Base-by-base conservation (phyloP, 352 stramenopile genomes). In the Phytophthora foliorum region DNA sequence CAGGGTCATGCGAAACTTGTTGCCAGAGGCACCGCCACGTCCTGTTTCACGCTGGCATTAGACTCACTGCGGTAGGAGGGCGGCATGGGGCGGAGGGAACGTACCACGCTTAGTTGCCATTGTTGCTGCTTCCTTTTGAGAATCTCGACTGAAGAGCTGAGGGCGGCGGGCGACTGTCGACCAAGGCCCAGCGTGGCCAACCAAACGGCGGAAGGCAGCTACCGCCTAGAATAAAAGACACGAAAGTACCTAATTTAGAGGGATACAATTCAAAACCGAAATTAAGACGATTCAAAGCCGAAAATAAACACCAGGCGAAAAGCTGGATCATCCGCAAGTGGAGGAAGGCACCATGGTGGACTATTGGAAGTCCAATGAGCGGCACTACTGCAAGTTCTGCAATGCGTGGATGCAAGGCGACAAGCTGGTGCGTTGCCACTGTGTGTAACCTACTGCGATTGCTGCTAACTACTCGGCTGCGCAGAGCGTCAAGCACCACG, bases 1-100 rank as follows among this genome's bases (percentile, higher is more conserved):
- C 57, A 99, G 93, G 61, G 97, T 99, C 84, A 99, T 99, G 66
- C 93, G 95, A 90, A 99, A 98, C 88, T 99, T 99, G 89, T 98
- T 98, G 86, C 97, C 98, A 74, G 97, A 97, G 84, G 97, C 96
- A 89, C 93, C 87, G 74, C 95, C 94, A 87, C 97, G 94, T 98
- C 97, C 97, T 96, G 69, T 17, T 41, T n/a, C 16, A 46, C 1
- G 5, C 2, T 25, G 6, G 19, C n/a, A 46, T 46, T 46, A 46
- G n/a, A n/a, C n/a, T n/a, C n/a, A n/a, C n/a, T n/a, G n/a, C n/a
- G n/a, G n/a, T n/a, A n/a, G n/a, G n/a, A n/a, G n/a, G n/a, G n/a
- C n/a, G n/a, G n/a, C n/a, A n/a, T 46, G 10, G 6, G 11, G 14
- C 1, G 22, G 27, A 16, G 27, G 14, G 25, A 46, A 92, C 82